Evolutionary conservation across 768 basidiomycete genomes (phyloP).

Genomic region (Coprinellus aureogranulatus): DNA sequence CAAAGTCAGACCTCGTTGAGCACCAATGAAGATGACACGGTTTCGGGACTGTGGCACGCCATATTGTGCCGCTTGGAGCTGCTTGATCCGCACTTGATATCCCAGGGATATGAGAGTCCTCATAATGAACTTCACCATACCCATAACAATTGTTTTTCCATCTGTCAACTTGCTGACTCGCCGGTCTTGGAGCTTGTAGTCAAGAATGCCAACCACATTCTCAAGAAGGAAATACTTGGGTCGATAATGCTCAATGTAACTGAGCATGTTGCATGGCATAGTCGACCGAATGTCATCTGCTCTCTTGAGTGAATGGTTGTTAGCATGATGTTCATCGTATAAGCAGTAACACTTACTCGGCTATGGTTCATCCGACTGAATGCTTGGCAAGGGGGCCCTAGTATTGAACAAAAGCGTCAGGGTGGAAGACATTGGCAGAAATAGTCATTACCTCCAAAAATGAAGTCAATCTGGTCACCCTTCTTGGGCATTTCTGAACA

Average conservation of each 20-base stretch:
- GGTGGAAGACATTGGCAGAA: neutral
- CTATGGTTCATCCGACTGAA: conserved; percentile 65
- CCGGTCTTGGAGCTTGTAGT: conserved; percentile 44
- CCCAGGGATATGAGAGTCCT: conserved; percentile 61
- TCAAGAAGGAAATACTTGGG: conserved; percentile 68
- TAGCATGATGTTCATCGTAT: neutral
- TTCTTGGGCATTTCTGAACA: conserved; percentile 52
- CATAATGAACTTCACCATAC: conserved; percentile 65
- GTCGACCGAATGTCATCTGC: conserved; percentile 62
- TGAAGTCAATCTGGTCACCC: conserved; percentile 61
- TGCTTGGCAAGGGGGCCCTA: conserved; percentile 76
- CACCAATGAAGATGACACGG: conserved; percentile 68
- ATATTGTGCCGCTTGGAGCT: conserved; percentile 69
- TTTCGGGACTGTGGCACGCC: conserved; percentile 68
- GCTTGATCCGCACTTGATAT: conserved; percentile 69
- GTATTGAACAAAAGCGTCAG: neutral
- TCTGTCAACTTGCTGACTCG: conserved; percentile 20
- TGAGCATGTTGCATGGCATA: conserved; percentile 67
- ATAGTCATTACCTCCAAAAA: conserved; percentile 61
- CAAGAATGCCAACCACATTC: conserved; percentile 65
- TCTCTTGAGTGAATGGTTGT: conserved; percentile 26
- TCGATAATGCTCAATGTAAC: conserved; percentile 62
- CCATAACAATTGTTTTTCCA: conserved; percentile 34
- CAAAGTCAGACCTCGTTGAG: conserved; percentile 52
- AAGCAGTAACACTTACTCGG: conserved; percentile 40